Evolutionary conservation across 169 alveolate genomes (phyloP), one percentile per base, ranked within the genome.

Genomic region (Plasmodium reichenowi): DNA sequence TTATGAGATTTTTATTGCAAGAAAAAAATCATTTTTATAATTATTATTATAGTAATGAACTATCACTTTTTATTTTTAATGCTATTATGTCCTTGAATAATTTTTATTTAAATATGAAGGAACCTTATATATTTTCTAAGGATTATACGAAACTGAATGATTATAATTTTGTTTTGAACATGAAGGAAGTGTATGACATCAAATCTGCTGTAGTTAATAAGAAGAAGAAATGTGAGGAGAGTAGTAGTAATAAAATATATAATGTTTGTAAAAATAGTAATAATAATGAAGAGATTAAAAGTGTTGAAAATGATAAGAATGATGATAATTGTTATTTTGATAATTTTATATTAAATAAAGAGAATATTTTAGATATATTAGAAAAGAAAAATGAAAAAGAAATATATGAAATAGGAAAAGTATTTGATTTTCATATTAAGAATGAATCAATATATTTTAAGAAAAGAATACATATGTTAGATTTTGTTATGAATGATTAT

Each of bases 1-100:
- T 83, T 56, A 68, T 83, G 22, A 15, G 85, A 0, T 83, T 83
- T 58, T 54, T 83, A 6, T 62, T 83, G 24, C 91, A 83, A 72
- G 91, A 83, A 7, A 7, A 54, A 47, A 83, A 83, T 50, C 91
- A 83, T 48, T 83, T 83, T 62, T 83, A 83, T 63, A 83, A 22
- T 72, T 83, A 83, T 38, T 67, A 68, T 48, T 83, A 83, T 32
- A 83, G 58, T 13, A 54, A 67, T 6, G 85, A 83, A 17, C 43
- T 68, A 3, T 83, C 91, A 8, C 72, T 83, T 17, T 67, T 83
- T n/a, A 58, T 83, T 17, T 83, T 83, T 47, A 83, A 83, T 32
- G 85, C 83, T 6, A 83, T 83, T 12, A 83, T 83, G 7, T 83
- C 91, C 1, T 9, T 68, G 50, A 83, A 83, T 9, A 83, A 83